Evolutionary conservation across 352 stramenopile genomes (phyloP).

Genomic region (Phytophthora fragariae): DNA sequence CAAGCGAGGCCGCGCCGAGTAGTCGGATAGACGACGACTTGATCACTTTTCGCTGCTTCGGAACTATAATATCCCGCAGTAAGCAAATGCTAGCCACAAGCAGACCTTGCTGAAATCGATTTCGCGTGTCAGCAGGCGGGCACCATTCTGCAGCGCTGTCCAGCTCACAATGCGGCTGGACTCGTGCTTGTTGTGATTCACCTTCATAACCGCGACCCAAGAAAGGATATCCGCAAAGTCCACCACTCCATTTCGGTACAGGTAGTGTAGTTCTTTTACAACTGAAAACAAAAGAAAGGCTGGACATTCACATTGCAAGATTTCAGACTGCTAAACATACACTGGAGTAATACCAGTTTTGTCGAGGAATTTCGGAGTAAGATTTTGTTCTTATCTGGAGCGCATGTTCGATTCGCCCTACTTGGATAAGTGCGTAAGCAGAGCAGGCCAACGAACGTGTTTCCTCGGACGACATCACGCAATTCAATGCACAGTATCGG

Average conservation of each 20-base stretch:
- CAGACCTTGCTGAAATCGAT: conserved; percentile 31
- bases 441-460: too few relatives aligned
- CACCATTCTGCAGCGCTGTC: conserved; percentile 24
- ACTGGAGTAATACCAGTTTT: too few relatives aligned
- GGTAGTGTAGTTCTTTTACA: too few relatives aligned
- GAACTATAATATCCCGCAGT: conserved; percentile 44
- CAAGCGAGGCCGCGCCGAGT: conserved; percentile 30
- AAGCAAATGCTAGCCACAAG: conserved; percentile 45
- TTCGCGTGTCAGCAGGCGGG: conserved; percentile 16
- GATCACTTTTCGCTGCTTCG: conserved; percentile 44
- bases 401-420: too few relatives aligned
- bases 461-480: background rate
- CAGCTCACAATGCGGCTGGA: conserved; percentile 29
- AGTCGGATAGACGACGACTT: conserved; percentile 43
- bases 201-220: conserved; percentile 80
- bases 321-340: too few relatives aligned
- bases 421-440: background rate
- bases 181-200: conserved; percentile 48
- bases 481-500: background rate
- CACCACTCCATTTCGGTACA: conserved; percentile 31
- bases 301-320: too few relatives aligned
- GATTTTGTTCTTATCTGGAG: background rate
- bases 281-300: too few relatives aligned
- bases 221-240: conserved; percentile 84
- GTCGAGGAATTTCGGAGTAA: background rate